These are phyloP conservation scores for Kregervanrija fluxuum DNA, from an alignment of 805 yeast species.

Conservation along the genomic window DNA sequence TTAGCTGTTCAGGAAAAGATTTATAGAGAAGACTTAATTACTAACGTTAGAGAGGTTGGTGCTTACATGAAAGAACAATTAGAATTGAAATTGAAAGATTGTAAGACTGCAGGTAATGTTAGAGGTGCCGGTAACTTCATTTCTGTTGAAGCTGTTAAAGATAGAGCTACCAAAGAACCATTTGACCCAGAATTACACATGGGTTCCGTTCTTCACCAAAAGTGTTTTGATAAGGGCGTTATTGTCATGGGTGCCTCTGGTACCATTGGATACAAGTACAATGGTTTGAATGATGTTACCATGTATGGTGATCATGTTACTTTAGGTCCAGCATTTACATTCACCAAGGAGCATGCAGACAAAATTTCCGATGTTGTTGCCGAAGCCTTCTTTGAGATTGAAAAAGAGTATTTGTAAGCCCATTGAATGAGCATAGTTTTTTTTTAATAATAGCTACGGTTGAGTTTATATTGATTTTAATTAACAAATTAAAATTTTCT, in stretches of 20 bases:
- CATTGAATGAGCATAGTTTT: not conserved
- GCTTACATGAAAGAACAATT: conserved; percentile 33
- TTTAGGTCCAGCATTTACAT: conserved; percentile 41
- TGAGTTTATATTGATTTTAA: not conserved
- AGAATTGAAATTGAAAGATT: conserved; percentile 27
- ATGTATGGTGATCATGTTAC: conserved; percentile 37
- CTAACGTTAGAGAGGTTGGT: conserved; percentile 38
- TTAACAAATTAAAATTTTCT: not conserved
- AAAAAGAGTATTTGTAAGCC: conserved; percentile 15
- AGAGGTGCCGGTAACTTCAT: conserved; percentile 60
- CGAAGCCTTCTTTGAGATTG: conserved; percentile 34
- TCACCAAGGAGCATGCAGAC: conserved; percentile 36
- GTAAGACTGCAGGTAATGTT: conserved; percentile 45
- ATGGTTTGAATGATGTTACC: conserved; percentile 23
- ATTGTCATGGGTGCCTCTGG: conserved; percentile 42
- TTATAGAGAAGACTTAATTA: conserved; percentile 24
- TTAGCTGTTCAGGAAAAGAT: conserved; percentile 40
- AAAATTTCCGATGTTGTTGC: conserved; percentile 33
- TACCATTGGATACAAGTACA: conserved; percentile 21
- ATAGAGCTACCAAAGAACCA: conserved; percentile 43
- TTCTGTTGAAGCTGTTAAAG: conserved; percentile 50
- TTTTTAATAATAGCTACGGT: not conserved
- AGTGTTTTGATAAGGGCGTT: conserved; percentile 39
- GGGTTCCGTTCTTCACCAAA: conserved; percentile 28
- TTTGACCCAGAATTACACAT: conserved; percentile 32